A percentile compares a stretch with the other conserved stretches of the same genome.
phyloP scores from a whole-genome alignment of 208 protist species.

The Trypanosoma scelopori region DNA sequence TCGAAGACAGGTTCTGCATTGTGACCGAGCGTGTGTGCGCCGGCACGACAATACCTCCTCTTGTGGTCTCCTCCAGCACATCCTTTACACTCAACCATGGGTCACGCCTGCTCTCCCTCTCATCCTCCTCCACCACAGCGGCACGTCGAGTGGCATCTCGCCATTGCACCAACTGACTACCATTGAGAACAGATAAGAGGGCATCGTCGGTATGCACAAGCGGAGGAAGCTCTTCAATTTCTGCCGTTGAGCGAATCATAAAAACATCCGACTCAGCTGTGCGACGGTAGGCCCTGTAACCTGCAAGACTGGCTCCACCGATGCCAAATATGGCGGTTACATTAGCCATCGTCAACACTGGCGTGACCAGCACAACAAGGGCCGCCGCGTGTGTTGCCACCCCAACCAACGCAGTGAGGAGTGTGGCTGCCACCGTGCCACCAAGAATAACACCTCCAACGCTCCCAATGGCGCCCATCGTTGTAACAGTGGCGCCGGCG shows the following conservation, averaged over 20 bases:
- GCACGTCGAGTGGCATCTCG: constrained; percentile 7
- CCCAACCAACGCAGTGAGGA: constrained; percentile 60
- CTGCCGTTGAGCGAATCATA: constrained; percentile 59
- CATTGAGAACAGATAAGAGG: constrained; percentile 15
- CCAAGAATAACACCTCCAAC: constrained; percentile 57
- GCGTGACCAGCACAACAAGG: constrained; percentile 55
- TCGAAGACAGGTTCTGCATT: constrained; percentile 45
- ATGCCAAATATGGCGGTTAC: constrained; percentile 75
- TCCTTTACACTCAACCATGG: constrained; percentile 29
- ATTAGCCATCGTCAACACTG: constrained; percentile 63
- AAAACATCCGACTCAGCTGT: constrained; percentile 67
- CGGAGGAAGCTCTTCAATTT: constrained; percentile 54
- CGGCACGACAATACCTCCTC: constrained; percentile 59
- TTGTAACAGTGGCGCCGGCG: constrained; percentile 46
- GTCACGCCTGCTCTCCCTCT: constrained; percentile 2
- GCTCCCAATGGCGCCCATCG: constrained; percentile 46
- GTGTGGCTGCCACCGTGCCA: constrained; percentile 33
- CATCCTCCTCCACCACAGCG: constrained; percentile 11
- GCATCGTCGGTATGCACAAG: constrained; percentile 2
- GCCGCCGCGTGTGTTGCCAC: constrained; percentile 70
- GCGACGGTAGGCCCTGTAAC: constrained; percentile 72
- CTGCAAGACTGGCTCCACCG: constrained; percentile 62
- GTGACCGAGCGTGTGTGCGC: constrained; percentile 56
- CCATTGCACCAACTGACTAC: constrained; percentile 16
- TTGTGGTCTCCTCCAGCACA: constrained; percentile 53